Evolutionary conservation across 169 alveolate genomes (phyloP).

Genomic region (Toxoplasma gondii): DNA sequence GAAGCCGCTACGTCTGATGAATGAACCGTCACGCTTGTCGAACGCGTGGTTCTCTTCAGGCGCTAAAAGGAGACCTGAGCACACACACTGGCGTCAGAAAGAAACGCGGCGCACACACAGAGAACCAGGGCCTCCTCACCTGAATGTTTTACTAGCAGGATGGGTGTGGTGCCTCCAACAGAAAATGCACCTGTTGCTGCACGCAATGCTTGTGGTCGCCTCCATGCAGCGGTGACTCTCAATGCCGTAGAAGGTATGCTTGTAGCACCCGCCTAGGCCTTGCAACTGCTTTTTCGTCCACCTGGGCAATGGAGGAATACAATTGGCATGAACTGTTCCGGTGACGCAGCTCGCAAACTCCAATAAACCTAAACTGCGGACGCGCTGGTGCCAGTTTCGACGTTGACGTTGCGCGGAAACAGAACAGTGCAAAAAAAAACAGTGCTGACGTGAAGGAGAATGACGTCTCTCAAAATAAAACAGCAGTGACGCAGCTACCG

Average conservation of each 20-base stretch:
- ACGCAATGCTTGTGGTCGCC: conserved; percentile 89
- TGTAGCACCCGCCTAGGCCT: conserved; percentile 92
- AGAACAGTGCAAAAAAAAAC: too few relatives aligned
- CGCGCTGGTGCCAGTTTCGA: conserved; percentile 77
- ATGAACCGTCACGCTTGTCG: too few relatives aligned
- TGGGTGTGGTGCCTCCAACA: conserved; percentile 94
- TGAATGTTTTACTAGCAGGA: conserved; percentile 77
- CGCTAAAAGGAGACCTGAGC: too few relatives aligned
- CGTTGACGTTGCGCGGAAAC: too few relatives aligned
- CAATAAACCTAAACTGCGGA: conserved; percentile 25
- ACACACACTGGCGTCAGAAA: too few relatives aligned
- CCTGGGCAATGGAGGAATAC: conserved; percentile 81
- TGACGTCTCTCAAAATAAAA: too few relatives aligned
- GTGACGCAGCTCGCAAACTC: neutral
- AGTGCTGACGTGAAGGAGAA: too few relatives aligned
- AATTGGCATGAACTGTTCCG: conserved; percentile 84
- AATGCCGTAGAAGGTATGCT: conserved; percentile 93
- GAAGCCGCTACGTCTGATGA: too few relatives aligned
- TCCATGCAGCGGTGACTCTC: conserved; percentile 90
- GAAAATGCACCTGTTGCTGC: conserved; percentile 92
- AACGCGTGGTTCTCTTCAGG: too few relatives aligned
- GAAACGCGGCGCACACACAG: too few relatives aligned
- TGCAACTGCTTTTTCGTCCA: conserved; percentile 85
- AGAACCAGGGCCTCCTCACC: neutral
- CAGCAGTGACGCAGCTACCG: too few relatives aligned